Conservation (phyloP, 306 rosid genomes). For the Cucurbita pepo region DNA sequence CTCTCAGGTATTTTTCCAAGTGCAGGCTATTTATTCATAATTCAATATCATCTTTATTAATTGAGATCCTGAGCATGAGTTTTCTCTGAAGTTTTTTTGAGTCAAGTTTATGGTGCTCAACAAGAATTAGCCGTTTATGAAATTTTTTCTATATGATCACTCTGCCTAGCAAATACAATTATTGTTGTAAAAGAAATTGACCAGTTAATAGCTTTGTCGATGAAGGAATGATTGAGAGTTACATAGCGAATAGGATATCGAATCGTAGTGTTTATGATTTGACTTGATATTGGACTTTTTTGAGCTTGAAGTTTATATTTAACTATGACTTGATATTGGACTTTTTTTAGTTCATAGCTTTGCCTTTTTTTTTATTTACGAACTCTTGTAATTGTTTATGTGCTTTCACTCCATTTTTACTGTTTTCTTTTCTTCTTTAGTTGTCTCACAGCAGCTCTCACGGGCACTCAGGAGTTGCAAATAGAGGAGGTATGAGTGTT, state of each 20-base stretch:
- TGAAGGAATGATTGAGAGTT: background rate
- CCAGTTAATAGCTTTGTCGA: background rate
- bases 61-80: background rate
- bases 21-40: background rate
- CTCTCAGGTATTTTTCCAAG: slow-evolving; percentile 50
- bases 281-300: background rate
- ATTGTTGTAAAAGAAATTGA: background rate
- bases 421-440: slow-evolving; percentile 26
- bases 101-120: background rate
- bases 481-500: slow-evolving; percentile 91
- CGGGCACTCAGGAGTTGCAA: slow-evolving; percentile 77
- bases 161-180: background rate
- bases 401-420: background rate
- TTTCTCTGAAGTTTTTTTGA: background rate
- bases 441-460: slow-evolving; percentile 78
- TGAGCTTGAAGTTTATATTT: background rate
- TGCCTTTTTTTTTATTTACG: slow-evolving; percentile 2
- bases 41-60: background rate
- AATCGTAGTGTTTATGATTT: background rate
- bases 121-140: background rate
- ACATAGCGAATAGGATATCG: background rate
- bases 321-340: background rate
- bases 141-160: background rate
- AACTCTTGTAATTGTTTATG: background rate
- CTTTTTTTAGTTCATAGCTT: background rate